These are phyloP conservation scores for Taphrina wiesneri DNA, from an alignment of 1,139 yeast species.

Conservation along the genomic window DNA sequence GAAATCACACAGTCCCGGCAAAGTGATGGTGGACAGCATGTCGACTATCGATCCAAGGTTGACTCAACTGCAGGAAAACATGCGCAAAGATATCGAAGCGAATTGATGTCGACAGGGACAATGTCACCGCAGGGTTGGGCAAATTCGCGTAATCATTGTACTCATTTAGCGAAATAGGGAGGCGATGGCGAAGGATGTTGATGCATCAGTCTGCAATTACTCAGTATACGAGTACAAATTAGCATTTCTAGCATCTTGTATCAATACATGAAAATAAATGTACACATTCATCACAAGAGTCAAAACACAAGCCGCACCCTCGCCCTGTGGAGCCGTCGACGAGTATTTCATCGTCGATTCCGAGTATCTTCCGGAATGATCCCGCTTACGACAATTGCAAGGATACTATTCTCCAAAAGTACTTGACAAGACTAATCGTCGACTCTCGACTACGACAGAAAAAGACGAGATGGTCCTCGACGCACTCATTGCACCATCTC, in stretches of 20 bases:
- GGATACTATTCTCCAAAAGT: background rate
- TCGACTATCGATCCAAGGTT: constrained; percentile 13
- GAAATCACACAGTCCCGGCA: background rate
- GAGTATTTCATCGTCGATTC: background rate
- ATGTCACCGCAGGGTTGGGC: background rate
- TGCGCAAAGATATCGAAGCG: background rate
- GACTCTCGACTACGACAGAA: too few relatives aligned
- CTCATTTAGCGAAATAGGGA: background rate
- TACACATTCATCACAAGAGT: background rate
- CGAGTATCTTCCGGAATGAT: background rate
- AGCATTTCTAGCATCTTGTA: background rate
- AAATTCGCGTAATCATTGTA: background rate
- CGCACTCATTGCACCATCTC: constrained; percentile 92
- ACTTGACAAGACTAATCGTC: too few relatives aligned
- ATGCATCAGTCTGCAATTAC: background rate
- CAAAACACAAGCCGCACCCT: constrained; percentile 1
- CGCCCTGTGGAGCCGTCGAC: background rate
- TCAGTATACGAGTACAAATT: background rate
- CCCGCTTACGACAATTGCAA: too few relatives aligned
- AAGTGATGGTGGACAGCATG: background rate
- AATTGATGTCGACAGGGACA: background rate
- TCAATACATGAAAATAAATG: background rate
- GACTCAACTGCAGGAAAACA: constrained; percentile 2
- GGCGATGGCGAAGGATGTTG: background rate
- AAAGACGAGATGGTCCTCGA: constrained; percentile 42